Evolutionary conservation across 805 yeast genomes (phyloP).

Genomic region (Candida koratica): DNA sequence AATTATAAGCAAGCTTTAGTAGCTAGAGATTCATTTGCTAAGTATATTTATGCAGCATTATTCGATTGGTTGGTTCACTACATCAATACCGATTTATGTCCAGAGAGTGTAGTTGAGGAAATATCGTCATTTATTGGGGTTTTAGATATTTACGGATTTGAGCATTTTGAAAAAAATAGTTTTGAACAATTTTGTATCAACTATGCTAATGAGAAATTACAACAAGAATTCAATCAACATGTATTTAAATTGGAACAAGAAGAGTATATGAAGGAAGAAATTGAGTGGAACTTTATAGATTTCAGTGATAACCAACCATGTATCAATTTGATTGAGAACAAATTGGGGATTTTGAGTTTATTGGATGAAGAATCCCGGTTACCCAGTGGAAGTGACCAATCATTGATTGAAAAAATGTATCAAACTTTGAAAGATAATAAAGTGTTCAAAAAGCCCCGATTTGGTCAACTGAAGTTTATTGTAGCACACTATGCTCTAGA

Average conservation of each 20-base stretch:
- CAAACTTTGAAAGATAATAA: slow-evolving; percentile 73
- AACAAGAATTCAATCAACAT: slow-evolving; percentile 96
- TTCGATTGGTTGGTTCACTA: slow-evolving; percentile 93
- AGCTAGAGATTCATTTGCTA: slow-evolving; percentile 95
- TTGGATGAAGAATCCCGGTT: slow-evolving; percentile 93
- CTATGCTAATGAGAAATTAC: slow-evolving; percentile 94
- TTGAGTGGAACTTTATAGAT: slow-evolving; percentile 95
- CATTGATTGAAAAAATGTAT: slow-evolving; percentile 88
- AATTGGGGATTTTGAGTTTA: slow-evolving; percentile 79
- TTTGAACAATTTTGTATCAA: slow-evolving; percentile 97
- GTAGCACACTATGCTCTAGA: slow-evolving; percentile 94
- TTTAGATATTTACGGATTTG: slow-evolving; percentile 95
- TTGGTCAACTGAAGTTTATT: slow-evolving; percentile 86
- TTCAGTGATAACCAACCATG: slow-evolving; percentile 97
- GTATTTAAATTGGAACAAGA: slow-evolving; percentile 96
- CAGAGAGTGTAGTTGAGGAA: slow-evolving; percentile 58
- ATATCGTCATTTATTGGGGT: slow-evolving; percentile 86
- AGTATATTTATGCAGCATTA: slow-evolving; percentile 84
- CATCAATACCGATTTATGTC: slow-evolving; percentile 78
- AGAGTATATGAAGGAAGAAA: slow-evolving; percentile 86
- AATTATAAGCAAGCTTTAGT: slow-evolving; percentile 81
- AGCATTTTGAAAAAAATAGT: slow-evolving; percentile 89
- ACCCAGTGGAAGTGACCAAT: slow-evolving; percentile 89
- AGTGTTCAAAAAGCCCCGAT: slow-evolving; percentile 88
- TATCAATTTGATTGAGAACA: slow-evolving; percentile 84